phyloP scores from a whole-genome alignment of 441 rosid species.

The Aquilaria agallochum region DNA sequence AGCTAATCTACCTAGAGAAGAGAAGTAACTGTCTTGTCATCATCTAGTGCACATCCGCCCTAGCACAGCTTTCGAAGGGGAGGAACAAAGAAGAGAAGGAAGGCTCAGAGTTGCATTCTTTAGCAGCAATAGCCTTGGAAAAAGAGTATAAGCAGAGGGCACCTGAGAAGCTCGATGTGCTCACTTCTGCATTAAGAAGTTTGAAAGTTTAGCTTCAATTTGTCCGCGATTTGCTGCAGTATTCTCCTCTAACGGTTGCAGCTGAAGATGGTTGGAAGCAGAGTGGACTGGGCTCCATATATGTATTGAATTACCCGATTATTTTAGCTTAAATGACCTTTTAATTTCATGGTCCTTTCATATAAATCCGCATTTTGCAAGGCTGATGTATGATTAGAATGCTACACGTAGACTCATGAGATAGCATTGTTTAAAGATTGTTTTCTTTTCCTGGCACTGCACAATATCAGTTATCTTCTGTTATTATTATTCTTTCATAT shows the following conservation, averaged over 20 bases:
- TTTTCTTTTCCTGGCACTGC: too few species aligned
- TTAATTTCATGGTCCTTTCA: background rate
- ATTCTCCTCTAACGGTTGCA: constrained; percentile 7
- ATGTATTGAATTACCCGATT: constrained; percentile 6
- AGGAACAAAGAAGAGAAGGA: constrained; percentile 89
- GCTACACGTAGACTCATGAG: background rate
- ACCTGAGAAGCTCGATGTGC: constrained; percentile 57
- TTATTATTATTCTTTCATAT: too few species aligned
- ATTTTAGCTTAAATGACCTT: background rate
- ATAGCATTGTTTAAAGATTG: too few species aligned
- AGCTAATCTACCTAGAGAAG: too few species aligned
- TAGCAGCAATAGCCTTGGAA: constrained; percentile 70
- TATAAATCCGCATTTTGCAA: constrained; percentile 13
- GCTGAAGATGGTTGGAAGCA: constrained; percentile 8
- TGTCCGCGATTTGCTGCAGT: constrained; percentile 8
- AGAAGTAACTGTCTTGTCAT: too few species aligned
- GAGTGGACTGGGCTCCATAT: background rate
- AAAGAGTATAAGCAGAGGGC: constrained; percentile 86
- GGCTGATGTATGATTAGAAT: constrained; percentile 16
- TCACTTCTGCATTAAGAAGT: constrained; percentile 62
- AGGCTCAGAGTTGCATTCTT: constrained; percentile 68
- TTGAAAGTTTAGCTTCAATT: constrained; percentile 48
- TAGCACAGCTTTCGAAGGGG: constrained; percentile 73
- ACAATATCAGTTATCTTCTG: too few species aligned
- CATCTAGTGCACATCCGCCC: constrained; percentile 75